Base-by-base conservation (phyloP, 495 filamentous ascomycete genomes). In the Venustampulla echinocandica region DNA sequence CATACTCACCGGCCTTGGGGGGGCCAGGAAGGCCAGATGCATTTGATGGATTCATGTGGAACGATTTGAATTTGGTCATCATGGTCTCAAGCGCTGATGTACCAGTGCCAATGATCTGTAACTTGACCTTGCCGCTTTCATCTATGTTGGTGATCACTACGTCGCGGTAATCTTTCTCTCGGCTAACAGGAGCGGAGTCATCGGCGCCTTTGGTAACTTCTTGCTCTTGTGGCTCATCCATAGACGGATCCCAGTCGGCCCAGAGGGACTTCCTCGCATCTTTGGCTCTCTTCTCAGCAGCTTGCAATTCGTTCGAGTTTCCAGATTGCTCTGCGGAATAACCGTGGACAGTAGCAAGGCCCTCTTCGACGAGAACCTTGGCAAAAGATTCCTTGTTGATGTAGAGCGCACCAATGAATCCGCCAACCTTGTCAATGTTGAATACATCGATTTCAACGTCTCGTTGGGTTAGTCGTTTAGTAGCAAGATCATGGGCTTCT, bases 301-400 rank as follows among this genome's bases (percentile, higher is more conserved):
- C 86, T 54, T 87, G 71, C 25, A 96, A 82, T 63, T 96, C 93
- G 35, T 69, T 80, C 21, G 82, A 82, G 57, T 95, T 87, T 40
- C 88, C 92, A 10, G 87, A 84, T 69, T 95, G 92, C 67, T 97
- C 90, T 3, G 92, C 93, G 18, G 90, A 96, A 69, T 95, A 97
- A 42, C 78, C 75, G 60, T 97, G 90, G 24, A 97, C 90, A 18
- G 79, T 81, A 14, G 93, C 93, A 22, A 95, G 66, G 38, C 93
- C 93, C 65, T 97, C 93, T 64, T 97, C 92, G 2, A 97, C 76
- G 5, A 99, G 80, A 10, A 87, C 61, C 69, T 94, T 95, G 55
- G 92, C 87, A 65, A 99, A 90, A 69, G 87, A 96, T 66, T 96
- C 90, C 32, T 90, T 87, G 71, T 90, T 92, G 59, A 97, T 73